A percentile compares a stretch with the other conserved stretches of the same genome.
These are phyloP conservation scores for Sporothrix humicola DNA, from an alignment of 2,329 filamentous ascomycete genomes.

Conservation along the genomic window DNA sequence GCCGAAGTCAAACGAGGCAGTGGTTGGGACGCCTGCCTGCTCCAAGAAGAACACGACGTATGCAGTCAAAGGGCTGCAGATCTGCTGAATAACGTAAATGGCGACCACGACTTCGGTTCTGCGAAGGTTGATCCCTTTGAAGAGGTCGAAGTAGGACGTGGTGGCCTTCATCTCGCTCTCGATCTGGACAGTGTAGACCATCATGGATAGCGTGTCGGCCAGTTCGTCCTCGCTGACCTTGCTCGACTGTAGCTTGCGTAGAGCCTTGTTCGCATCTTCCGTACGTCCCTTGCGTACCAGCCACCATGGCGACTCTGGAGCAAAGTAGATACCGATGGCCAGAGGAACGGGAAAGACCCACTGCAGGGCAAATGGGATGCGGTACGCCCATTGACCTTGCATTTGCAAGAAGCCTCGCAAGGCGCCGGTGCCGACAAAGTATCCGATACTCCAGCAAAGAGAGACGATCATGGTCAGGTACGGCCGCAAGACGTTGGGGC, in stretches of 20 bases:
- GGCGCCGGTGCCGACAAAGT: constrained; percentile 46
- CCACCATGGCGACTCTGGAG: constrained; percentile 56
- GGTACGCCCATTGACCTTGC: constrained; percentile 49
- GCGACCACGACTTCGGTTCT: constrained; percentile 58
- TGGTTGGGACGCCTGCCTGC: constrained; percentile 51
- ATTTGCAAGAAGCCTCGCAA: constrained; percentile 46
- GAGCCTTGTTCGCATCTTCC: constrained; percentile 42
- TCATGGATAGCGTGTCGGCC: neutral
- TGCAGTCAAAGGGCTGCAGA: neutral
- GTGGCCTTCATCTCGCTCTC: constrained; percentile 30
- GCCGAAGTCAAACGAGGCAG: constrained; percentile 45
- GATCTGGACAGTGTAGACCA: neutral
- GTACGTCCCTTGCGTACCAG: constrained; percentile 49
- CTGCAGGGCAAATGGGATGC: constrained; percentile 43
- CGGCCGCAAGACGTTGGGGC: constrained; percentile 44
- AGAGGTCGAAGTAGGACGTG: constrained; percentile 51
- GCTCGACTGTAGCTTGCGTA: constrained; percentile 41
- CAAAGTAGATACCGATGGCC: constrained; percentile 47
- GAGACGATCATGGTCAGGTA: constrained; percentile 53
- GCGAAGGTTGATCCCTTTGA: constrained; percentile 58
- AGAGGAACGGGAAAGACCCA: constrained; percentile 50
- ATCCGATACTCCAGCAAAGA: constrained; percentile 54
- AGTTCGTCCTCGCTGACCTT: neutral
- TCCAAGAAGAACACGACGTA: constrained; percentile 43
- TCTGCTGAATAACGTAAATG: constrained; percentile 44